Evolutionary conservation across 106 monocot genomes (phyloP).

Genomic region (Cymbidium sinense): DNA sequence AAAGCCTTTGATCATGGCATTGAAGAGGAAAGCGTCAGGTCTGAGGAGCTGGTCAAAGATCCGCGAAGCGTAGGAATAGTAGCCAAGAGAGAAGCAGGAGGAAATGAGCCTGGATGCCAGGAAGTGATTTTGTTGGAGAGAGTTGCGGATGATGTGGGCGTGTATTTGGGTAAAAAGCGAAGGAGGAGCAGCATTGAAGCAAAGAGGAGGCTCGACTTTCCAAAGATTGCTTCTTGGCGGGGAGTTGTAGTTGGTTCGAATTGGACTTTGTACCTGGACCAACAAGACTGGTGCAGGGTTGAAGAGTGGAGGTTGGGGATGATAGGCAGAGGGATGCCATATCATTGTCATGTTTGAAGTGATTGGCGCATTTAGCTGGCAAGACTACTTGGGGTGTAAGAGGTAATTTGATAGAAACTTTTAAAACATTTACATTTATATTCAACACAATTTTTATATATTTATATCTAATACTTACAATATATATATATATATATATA

Average conservation of each 20-base stretch:
- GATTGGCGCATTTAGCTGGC: too few species aligned
- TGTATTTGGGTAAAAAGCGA: not conserved
- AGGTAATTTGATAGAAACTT: too few species aligned
- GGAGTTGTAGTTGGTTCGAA: not conserved
- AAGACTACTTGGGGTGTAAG: too few species aligned
- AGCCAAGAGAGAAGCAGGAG: not conserved
- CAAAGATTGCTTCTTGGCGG: not conserved
- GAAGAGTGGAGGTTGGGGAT: not conserved
- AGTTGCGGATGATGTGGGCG: not conserved
- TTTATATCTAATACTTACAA: too few species aligned
- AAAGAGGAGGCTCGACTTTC: not conserved
- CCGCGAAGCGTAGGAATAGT: constrained; percentile 1
- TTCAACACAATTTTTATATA: too few species aligned
- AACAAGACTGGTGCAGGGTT: not conserved
- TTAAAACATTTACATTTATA: too few species aligned
- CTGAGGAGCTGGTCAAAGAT: constrained; percentile 3
- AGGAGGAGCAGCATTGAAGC: not conserved
- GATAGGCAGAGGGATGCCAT: not conserved
- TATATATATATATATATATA: too few species aligned
- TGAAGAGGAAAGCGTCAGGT: not conserved
- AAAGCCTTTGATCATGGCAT: not conserved
- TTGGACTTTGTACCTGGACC: not conserved
- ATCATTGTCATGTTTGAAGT: too few species aligned
- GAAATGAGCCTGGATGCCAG: not conserved
- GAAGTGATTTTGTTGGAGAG: constrained; percentile 10